Conservation (phyloP, 1,284 basidiomycete genomes). For the Trichosporon asahii region DNA sequence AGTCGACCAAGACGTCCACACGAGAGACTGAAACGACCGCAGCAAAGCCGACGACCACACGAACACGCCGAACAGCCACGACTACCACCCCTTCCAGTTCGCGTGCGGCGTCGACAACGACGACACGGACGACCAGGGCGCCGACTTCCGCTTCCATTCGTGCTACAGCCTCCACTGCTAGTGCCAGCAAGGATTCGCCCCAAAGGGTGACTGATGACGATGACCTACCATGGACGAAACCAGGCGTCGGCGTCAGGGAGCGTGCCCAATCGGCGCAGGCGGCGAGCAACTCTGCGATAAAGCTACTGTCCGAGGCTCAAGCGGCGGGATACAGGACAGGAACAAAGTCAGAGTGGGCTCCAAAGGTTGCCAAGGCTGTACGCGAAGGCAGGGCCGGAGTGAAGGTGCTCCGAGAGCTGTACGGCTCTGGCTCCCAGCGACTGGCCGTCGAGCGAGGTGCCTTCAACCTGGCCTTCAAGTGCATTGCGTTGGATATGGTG, state of each 20-base stretch:
- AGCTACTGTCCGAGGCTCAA: slow-evolving; percentile 10
- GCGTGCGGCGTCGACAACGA: background rate
- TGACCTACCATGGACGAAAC: slow-evolving; percentile 15
- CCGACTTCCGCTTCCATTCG: background rate
- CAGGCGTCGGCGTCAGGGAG: slow-evolving; percentile 14
- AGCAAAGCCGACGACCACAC: background rate
- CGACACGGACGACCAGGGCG: background rate
- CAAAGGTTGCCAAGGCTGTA: slow-evolving; percentile 11
- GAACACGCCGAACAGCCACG: background rate
- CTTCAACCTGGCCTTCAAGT: slow-evolving; percentile 26
- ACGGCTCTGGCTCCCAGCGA: slow-evolving; percentile 23
- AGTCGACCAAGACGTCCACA: background rate
- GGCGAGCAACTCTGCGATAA: slow-evolving; percentile 14
- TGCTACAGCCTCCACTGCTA: background rate
- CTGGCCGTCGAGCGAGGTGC: slow-evolving; percentile 35
- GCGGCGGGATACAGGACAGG: slow-evolving; percentile 13
- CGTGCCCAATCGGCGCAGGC: slow-evolving; percentile 20
- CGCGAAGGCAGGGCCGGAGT: slow-evolving; percentile 17
- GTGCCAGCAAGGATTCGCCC: background rate
- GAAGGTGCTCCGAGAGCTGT: slow-evolving; percentile 29
- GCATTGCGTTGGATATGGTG: slow-evolving; percentile 35
- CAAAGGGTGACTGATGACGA: background rate
- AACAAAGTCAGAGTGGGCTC: background rate
- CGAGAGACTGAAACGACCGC: background rate
- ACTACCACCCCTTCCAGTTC: background rate